phyloP scores from a whole-genome alignment of 2,329 filamentous ascomycete genomes.

The Tolypocladium cylindrosporum region DNA sequence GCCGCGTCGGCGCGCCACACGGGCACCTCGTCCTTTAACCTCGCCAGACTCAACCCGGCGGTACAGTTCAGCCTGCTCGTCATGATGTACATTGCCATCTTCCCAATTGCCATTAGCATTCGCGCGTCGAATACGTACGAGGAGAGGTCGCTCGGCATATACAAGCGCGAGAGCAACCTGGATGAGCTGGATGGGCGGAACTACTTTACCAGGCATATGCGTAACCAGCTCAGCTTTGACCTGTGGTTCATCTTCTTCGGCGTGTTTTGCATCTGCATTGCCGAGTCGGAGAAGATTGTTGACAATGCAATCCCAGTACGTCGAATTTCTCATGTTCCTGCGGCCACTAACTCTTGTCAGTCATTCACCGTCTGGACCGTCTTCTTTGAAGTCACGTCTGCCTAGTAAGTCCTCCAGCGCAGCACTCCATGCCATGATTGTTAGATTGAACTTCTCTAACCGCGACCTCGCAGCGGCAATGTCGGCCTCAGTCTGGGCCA shows the following conservation, averaged over 20 bases:
- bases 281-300: too few relatives aligned
- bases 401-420: too few relatives aligned
- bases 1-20: conserved; percentile 26
- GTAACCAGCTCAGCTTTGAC: conserved; percentile 29
- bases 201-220: conserved; percentile 23
- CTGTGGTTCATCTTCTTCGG: conserved; percentile 31
- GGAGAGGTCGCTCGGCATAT: conserved; percentile 50
- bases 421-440: too few relatives aligned
- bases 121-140: conserved; percentile 52
- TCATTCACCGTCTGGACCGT: too few relatives aligned
- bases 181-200: conserved; percentile 12
- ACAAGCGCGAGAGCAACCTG: conserved; percentile 12
- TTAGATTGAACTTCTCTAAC: too few relatives aligned
- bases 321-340: too few relatives aligned
- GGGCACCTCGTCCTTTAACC: background rate
- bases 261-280: too few relatives aligned
- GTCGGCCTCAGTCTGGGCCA: too few relatives aligned
- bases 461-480: too few relatives aligned
- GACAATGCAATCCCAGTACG: too few relatives aligned
- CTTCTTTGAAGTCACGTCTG: too few relatives aligned
- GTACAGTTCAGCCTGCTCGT: conserved; percentile 49
- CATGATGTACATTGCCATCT: conserved; percentile 58
- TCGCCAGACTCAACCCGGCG: conserved; percentile 39
- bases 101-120: conserved; percentile 52
- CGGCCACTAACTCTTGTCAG: too few relatives aligned